phyloP scores from a whole-genome alignment of 1,139 yeast species.

The Suhomyces chickasaworum region DNA sequence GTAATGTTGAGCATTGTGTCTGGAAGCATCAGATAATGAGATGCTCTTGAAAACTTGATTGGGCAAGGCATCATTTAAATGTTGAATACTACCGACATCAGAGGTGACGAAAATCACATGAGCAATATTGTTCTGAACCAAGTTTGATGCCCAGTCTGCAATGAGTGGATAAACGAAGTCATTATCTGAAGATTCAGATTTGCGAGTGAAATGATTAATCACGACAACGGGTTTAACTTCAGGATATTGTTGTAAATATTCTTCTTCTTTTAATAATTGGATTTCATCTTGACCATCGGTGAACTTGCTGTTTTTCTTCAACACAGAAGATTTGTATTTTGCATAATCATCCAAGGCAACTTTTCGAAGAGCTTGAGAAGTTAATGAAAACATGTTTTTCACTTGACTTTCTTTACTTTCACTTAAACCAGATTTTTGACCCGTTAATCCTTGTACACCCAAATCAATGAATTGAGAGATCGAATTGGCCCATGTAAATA shows the following conservation, averaged over 20 bases:
- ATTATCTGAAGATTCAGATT: conserved; percentile 53
- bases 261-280: conserved; percentile 65
- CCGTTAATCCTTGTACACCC: conserved; percentile 87
- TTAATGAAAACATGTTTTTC: conserved; percentile 75
- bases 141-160: conserved; percentile 85
- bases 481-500: conserved; percentile 89
- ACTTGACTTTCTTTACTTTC: conserved; percentile 84
- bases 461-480: conserved; percentile 80
- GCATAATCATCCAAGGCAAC: conserved; percentile 55
- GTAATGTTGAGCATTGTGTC: conserved; percentile 67
- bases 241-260: conserved; percentile 82
- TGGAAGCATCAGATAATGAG: conserved; percentile 79
- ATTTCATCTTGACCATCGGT: conserved; percentile 18
- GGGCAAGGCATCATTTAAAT: conserved; percentile 72
- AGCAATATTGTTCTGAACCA: conserved; percentile 77
- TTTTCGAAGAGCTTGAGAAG: conserved; percentile 70
- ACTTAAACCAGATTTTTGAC: conserved; percentile 89
- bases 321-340: conserved; percentile 23
- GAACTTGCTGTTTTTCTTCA: conserved; percentile 25
- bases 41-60: conserved; percentile 81
- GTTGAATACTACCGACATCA: conserved; percentile 76
- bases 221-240: conserved; percentile 86
- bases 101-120: conserved; percentile 88
- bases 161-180: conserved; percentile 72
- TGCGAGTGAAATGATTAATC: conserved; percentile 66